Evolutionary conservation across 805 yeast genomes (phyloP).

Genomic region (Metschnikowia lunata): DNA sequence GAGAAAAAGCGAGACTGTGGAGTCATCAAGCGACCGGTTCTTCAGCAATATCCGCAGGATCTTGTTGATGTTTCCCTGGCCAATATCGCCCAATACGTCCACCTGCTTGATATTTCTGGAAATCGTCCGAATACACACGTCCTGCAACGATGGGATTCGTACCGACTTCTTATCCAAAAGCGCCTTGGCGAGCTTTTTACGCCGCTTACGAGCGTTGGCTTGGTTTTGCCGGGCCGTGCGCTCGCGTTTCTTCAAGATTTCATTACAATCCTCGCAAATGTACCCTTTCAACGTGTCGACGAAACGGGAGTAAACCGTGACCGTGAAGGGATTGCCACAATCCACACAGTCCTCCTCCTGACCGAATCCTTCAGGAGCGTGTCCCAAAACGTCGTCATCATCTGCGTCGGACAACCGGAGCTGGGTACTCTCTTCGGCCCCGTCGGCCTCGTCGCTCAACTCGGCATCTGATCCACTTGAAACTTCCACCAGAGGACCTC

Average conservation of each 20-base stretch:
- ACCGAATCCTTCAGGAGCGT: conserved; percentile 35
- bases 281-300: conserved; percentile 54
- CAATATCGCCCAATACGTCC: conserved; percentile 84
- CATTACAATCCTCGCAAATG: conserved; percentile 60
- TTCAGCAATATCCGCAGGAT: conserved; percentile 74
- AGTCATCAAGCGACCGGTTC: conserved; percentile 72
- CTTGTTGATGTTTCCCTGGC: conserved; percentile 63
- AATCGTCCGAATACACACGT: conserved; percentile 66
- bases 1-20: conserved; percentile 70
- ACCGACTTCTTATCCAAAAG: conserved; percentile 67
- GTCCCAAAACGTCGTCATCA: conserved; percentile 18
- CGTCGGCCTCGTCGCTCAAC: conserved; percentile 5
- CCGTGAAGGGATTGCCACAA: conserved; percentile 55
- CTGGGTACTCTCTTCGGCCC: conserved; percentile 6
- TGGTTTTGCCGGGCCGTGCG: conserved; percentile 47
- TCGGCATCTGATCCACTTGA: not conserved
- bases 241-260: conserved; percentile 36
- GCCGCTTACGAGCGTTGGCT: conserved; percentile 61
- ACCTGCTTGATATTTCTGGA: conserved; percentile 67
- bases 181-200: conserved; percentile 81
- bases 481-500: not conserved
- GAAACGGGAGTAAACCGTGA: conserved; percentile 64
- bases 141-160: conserved; percentile 70
- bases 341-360: conserved; percentile 59
- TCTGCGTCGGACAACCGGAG: conserved; percentile 9